Evolutionary conservation across 805 yeast genomes (phyloP), one percentile per base, ranked within the genome.

Genomic region (Metschnikowia proteae): DNA sequence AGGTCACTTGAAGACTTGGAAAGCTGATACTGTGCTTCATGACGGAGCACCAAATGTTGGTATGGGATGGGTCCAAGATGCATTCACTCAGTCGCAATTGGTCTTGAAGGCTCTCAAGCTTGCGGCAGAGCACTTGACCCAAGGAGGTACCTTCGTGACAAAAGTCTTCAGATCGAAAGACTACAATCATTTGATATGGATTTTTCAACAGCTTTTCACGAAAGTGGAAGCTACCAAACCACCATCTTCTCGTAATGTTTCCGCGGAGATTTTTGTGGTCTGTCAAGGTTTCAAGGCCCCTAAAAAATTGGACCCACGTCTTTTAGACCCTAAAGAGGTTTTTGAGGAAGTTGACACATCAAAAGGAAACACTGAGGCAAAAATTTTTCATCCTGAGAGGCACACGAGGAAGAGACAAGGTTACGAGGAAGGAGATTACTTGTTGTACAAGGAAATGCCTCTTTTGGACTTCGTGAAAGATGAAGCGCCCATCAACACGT

Each of bases 41-140:
- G 99, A 94, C 78, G 99, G 99, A 84, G 99, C 99, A 28, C 99
- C 99, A 29, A 94, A 94, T 63, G 98, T 94, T 60, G 99, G 99
- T 84, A 78, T 94, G 63, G 96, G 96, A n/a, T 94, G 99, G 99
- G 94, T 88, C 22, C 99, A 94, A 69, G 99, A 94, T 81, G 99
- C 99, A 1, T 94, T 88, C 71, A 89, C 98, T 1, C 99, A 94
- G 73, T 89, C 97, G 27, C 98, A 92, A 64, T 81, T 94, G 59
- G 95, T 96, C 29, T 74, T 94, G 57, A 96, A 91, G 73, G 96
- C 98, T 30, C 76, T 94, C 61, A 89, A 85, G 66, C 76, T 94
- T 51, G 99, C 99, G 0, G 96, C 85, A 10, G 99, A 94, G 69
- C 90, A 94, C 68, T 76, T 94, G 61, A 75, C 79, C 29, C 86